Percentiles rank a stretch among this genome's conserved stretches.
phyloP scores from a whole-genome alignment of 1,139 yeast species.

The Suhomyces terraborum region DNA sequence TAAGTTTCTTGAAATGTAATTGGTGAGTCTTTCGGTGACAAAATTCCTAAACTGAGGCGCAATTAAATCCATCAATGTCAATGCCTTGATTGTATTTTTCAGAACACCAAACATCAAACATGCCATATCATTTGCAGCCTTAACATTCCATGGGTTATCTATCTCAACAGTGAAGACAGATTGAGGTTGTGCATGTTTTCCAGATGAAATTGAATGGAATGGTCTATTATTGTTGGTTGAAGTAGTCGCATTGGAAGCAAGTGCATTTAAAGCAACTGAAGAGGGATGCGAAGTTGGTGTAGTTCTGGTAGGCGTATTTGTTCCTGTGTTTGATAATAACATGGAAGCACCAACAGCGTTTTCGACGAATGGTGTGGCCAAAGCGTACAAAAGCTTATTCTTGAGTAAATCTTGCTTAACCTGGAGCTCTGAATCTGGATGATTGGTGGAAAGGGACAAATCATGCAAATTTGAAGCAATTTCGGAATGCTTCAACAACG shows the following conservation, averaged over 20 bases:
- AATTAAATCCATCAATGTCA: conserved; percentile 73
- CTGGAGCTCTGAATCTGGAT: conserved; percentile 20
- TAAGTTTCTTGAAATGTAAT: conserved; percentile 24
- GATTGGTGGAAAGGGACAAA: conserved; percentile 48
- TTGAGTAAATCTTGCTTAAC: conserved; percentile 47
- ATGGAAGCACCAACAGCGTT: conserved; percentile 49
- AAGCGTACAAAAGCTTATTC: conserved; percentile 59
- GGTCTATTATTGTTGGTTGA: conserved; percentile 38
- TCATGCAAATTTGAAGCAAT: conserved; percentile 59
- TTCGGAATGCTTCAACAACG: conserved; percentile 35
- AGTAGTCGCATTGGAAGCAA: conserved; percentile 18
- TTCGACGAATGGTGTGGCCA: conserved; percentile 77
- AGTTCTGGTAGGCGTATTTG: conserved; percentile 17
- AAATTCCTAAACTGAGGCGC: conserved; percentile 73
- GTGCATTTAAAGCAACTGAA: conserved; percentile 32
- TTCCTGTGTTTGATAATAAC: conserved; percentile 24
- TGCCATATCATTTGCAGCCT: conserved; percentile 88
- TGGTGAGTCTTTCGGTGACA: conserved; percentile 57
- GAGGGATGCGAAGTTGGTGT: conserved; percentile 23
- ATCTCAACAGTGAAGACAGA: conserved; percentile 81
- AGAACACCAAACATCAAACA: conserved; percentile 85
- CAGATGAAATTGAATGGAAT: conserved; percentile 62
- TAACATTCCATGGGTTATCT: conserved; percentile 76
- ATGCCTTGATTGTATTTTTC: conserved; percentile 58
- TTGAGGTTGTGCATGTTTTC: conserved; percentile 69